These are phyloP conservation scores for Fusarium floridanum DNA, from an alignment of 2,329 filamentous ascomycete species.

Conservation along the genomic window DNA sequence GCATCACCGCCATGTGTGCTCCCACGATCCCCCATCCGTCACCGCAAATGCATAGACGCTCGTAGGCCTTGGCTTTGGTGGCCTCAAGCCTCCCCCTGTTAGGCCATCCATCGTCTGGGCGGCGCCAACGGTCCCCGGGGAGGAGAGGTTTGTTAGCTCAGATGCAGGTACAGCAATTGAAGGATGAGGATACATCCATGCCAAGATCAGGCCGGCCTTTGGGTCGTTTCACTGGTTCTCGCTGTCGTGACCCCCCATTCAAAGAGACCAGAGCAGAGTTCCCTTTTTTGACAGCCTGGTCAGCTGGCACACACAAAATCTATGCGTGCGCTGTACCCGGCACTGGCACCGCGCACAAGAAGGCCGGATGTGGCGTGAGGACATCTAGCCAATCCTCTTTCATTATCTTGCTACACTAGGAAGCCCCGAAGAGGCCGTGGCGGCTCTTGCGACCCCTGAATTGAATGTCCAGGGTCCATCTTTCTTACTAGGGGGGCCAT, in stretches of 20 bases:
- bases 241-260: background rate
- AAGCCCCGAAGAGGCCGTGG: constrained; percentile 23
- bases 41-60: constrained; percentile 8
- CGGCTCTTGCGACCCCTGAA: constrained; percentile 34
- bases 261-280: background rate
- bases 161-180: constrained; percentile 29
- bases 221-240: constrained; percentile 24
- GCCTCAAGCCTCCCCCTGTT: constrained; percentile 19
- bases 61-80: background rate
- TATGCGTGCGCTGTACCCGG: background rate
- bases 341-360: background rate
- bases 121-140: constrained; percentile 22
- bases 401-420: constrained; percentile 31
- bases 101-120: background rate
- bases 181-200: background rate
- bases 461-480: background rate
- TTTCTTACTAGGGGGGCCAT: background rate
- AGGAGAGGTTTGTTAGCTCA: background rate
- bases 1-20: constrained; percentile 30
- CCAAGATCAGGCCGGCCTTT: background rate
- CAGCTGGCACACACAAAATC: constrained; percentile 3
- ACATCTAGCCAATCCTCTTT: constrained; percentile 40
- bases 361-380: constrained; percentile 23
- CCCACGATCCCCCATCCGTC: constrained; percentile 5
- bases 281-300: background rate